Conservation (phyloP, 768 basidiomycete genomes). For the Pleurotus giganteus region DNA sequence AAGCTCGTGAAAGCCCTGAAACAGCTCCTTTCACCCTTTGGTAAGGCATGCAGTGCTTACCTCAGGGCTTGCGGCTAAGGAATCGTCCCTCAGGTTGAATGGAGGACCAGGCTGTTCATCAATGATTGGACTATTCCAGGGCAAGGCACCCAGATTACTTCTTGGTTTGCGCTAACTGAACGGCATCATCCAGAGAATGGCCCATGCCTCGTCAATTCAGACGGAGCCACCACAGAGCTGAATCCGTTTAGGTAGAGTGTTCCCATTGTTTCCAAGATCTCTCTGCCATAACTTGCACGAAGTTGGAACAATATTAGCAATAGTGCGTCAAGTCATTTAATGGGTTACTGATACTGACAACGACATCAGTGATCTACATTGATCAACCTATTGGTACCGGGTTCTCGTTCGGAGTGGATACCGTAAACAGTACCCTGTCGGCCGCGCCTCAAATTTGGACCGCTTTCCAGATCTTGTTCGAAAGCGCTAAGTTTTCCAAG, state of each 20-base stretch:
- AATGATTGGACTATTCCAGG: conserved; percentile 68
- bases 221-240: conserved; percentile 46
- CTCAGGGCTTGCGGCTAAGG: not conserved
- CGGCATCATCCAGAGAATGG: conserved; percentile 47
- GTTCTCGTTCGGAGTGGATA: conserved; percentile 57
- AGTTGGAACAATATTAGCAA: conserved; percentile 73
- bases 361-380: conserved; percentile 63
- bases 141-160: conserved; percentile 19
- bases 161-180: not conserved
- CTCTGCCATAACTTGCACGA: not conserved
- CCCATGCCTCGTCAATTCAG: conserved; percentile 58
- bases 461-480: conserved; percentile 62
- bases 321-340: conserved; percentile 33
- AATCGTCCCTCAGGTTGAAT: conserved; percentile 39
- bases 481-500: conserved; percentile 48
- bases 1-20: conserved; percentile 54
- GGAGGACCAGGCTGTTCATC: conserved; percentile 64
- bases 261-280: not conserved
- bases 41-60: conserved; percentile 23
- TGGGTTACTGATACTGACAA: not conserved
- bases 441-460: conserved; percentile 60
- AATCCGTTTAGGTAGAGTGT: conserved; percentile 56
- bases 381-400: conserved; percentile 69
- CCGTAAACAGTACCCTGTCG: conserved; percentile 55
- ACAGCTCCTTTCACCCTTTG: conserved; percentile 68